Evolutionary conservation across 768 basidiomycete species (phyloP), one percentile per base, ranked within the genome.

Genomic region (Termitomyces sp.): DNA sequence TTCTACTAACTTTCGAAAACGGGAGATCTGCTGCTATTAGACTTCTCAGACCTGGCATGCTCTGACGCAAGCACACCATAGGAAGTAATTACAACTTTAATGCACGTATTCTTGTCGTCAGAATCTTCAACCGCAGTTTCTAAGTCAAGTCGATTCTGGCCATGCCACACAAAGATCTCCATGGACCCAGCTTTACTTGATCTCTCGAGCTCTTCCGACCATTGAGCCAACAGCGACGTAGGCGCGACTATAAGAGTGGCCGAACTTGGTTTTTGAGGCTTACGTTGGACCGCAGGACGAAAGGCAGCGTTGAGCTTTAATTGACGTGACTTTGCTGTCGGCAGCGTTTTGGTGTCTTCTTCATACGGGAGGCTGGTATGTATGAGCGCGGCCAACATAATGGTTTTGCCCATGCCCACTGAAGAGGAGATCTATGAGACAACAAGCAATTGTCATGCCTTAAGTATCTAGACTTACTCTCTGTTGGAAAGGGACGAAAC

Each of bases 341-440:
- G 66, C 56, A 13, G 71, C 66, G 1, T 67, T 64, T n/a, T 69
- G 63, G 12, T 62, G 20, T 73, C 69, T 20, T 73, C 66, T 22
- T 83, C 77, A 4, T 76, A 71, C 5, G 74, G 80, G 47, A 79
- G 81, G 62, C 88, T 92, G 12, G 84, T 86, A 60, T 95, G 94
- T 26, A 97, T 89, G 52, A 97, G 81, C 10, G 92, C 86, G 2
- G 94, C 91, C 34, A 97, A 71, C 91, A 94, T 94, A 62, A 94
- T 94, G 0, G 92, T 93, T 74, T 95, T 95, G 7, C 93, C 93
- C 84, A 95, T 89, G n/a, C 92, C 92, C 92, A 94, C 91, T 92
- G 26, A 6, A 45, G 50, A 49, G 24, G 9, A 59, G n/a, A 51
- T 45, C 47, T 37, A 51, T 46, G 50, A 42, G 62, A 22, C 20